These are phyloP conservation scores for Malassezia caprae DNA, from an alignment of 1,284 basidiomycete genomes.

Conservation along the genomic window DNA sequence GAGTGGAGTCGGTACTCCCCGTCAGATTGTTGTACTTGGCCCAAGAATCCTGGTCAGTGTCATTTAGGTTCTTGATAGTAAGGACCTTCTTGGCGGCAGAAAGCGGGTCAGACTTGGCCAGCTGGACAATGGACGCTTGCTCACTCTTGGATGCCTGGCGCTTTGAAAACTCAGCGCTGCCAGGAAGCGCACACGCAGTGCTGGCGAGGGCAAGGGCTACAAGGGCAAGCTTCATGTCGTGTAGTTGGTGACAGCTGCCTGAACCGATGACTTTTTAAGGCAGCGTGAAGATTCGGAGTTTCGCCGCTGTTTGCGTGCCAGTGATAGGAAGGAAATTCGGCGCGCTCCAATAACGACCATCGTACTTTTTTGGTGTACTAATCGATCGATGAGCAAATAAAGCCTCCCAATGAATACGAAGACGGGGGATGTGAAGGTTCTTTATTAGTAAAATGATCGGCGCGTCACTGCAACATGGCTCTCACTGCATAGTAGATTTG, in stretches of 20 bases:
- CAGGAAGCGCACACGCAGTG: neutral
- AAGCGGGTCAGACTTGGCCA: slow-evolving; percentile 22
- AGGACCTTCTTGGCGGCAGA: slow-evolving; percentile 27
- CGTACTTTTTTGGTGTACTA: too few relatives aligned
- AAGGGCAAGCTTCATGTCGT: neutral
- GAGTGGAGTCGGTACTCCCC: slow-evolving; percentile 11
- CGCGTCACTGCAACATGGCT: too few relatives aligned
- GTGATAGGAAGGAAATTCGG: too few relatives aligned
- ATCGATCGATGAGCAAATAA: too few relatives aligned
- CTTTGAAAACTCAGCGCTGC: neutral
- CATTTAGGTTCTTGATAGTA: slow-evolving; percentile 19
- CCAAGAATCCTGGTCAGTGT: slow-evolving; percentile 6
- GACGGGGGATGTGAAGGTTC: too few relatives aligned
- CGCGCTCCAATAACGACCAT: too few relatives aligned
- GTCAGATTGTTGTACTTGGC: slow-evolving; percentile 20
- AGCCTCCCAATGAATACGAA: too few relatives aligned
- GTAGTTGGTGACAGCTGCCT: neutral
- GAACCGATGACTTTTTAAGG: too few relatives aligned
- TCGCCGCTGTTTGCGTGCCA: too few relatives aligned
- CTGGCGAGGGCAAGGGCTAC: neutral
- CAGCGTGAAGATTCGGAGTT: too few relatives aligned
- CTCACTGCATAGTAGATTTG: too few relatives aligned
- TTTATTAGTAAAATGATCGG: too few relatives aligned
- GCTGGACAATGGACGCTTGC: neutral
- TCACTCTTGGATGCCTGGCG: neutral